These are phyloP conservation scores for Hypoxylon sp. DNA, from an alignment of 2,329 filamentous ascomycete species.

Conservation along the genomic window DNA sequence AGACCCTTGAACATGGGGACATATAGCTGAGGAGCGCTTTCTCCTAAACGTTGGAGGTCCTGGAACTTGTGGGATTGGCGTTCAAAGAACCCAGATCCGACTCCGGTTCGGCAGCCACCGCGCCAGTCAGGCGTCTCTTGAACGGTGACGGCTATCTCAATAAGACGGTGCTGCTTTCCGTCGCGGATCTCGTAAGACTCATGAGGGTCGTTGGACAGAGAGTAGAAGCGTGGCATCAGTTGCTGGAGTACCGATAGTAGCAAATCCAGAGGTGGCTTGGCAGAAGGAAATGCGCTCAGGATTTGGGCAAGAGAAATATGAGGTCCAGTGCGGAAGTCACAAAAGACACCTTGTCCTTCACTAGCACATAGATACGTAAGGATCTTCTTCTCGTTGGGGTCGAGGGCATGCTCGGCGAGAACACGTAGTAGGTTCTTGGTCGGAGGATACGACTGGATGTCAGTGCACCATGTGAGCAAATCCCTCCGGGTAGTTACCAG, in stretches of 20 bases:
- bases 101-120: constrained; percentile 79
- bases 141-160: constrained; percentile 97
- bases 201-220: constrained; percentile 94
- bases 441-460: constrained; percentile 92
- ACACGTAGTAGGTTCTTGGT: constrained; percentile 89
- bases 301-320: constrained; percentile 89
- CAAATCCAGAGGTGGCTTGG: constrained; percentile 86
- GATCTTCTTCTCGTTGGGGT: constrained; percentile 89
- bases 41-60: constrained; percentile 74
- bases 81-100: constrained; percentile 95
- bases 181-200: constrained; percentile 78
- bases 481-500: constrained; percentile 92
- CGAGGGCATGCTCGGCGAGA: constrained; percentile 85
- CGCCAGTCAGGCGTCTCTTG: constrained; percentile 89
- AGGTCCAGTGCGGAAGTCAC: constrained; percentile 91
- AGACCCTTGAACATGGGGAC: constrained; percentile 98
- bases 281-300: constrained; percentile 90
- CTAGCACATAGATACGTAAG: constrained; percentile 87
- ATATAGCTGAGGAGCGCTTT: constrained; percentile 73
- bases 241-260: constrained; percentile 86
- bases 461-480: constrained; percentile 94
- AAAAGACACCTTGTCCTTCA: constrained; percentile 93
- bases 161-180: constrained; percentile 80
- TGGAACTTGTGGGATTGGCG: constrained; percentile 82
- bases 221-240: constrained; percentile 98